phyloP scores from a whole-genome alignment of 305 asterid species.

The Fraxinus sp. region DNA sequence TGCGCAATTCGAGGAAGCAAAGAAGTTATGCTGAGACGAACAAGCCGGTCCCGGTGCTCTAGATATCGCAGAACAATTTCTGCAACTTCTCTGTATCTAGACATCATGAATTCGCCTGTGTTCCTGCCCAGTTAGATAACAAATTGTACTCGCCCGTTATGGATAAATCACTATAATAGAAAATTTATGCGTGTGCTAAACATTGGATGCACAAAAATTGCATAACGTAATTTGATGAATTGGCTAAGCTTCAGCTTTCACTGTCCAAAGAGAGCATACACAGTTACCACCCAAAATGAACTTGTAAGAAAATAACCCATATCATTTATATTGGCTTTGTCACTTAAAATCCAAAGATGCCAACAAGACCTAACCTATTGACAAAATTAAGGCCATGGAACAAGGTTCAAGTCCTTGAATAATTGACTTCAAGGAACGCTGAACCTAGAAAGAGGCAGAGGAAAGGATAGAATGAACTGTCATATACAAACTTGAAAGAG shows the following conservation, averaged over 20 bases:
- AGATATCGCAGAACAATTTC: slow-evolving; percentile 94
- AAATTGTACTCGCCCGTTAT: neutral
- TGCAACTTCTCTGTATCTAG: slow-evolving; percentile 97
- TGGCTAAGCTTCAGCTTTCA: slow-evolving; percentile 8
- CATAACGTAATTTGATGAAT: neutral
- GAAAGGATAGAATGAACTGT: neutral
- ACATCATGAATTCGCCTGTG: slow-evolving; percentile 99
- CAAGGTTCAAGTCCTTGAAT: neutral
- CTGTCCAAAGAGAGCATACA: slow-evolving; percentile 7
- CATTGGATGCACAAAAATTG: neutral
- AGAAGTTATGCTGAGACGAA: slow-evolving; percentile 98
- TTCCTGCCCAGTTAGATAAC: slow-evolving; percentile 58
- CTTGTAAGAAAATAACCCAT: slow-evolving; percentile 1
- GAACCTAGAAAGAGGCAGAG: slow-evolving; percentile 14
- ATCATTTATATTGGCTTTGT: neutral
- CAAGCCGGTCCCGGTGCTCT: slow-evolving; percentile 93
- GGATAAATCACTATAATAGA: neutral
- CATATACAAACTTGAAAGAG: slow-evolving; percentile 17
- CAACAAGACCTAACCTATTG: neutral
- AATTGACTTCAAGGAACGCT: slow-evolving; percentile 14
- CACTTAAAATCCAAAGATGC: slow-evolving; percentile 19
- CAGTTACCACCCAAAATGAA: slow-evolving; percentile 7
- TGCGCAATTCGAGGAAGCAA: slow-evolving; percentile 98
- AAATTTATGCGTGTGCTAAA: neutral
- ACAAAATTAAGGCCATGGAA: slow-evolving; percentile 10